Conservation (phyloP, 805 yeast species). For the Kluyveromyces siamensis region DNA sequence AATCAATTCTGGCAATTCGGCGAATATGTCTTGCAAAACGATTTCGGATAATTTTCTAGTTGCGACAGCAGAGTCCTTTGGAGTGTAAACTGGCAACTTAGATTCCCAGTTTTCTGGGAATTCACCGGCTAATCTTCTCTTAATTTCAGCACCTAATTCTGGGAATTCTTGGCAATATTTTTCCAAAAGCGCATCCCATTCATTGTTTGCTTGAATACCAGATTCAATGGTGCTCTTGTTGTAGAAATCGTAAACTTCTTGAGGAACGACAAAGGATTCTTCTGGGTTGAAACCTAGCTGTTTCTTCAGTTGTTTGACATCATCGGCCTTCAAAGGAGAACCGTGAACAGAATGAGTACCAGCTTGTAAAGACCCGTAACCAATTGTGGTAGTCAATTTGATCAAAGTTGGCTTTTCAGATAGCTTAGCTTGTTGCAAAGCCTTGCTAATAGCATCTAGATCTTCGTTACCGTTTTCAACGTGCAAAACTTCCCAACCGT, state of each 20-base stretch:
- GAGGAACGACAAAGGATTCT: slow-evolving; percentile 67
- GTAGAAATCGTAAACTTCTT: slow-evolving; percentile 72
- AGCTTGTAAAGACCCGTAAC: slow-evolving; percentile 76
- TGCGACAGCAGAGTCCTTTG: slow-evolving; percentile 77
- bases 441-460: slow-evolving; percentile 57
- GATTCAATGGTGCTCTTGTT: slow-evolving; percentile 41
- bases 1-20: slow-evolving; percentile 72
- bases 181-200: slow-evolving; percentile 64
- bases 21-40: slow-evolving; percentile 54
- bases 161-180: slow-evolving; percentile 65
- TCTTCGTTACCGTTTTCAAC: slow-evolving; percentile 79
- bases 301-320: slow-evolving; percentile 75
- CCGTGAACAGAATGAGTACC: slow-evolving; percentile 96
- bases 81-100: slow-evolving; percentile 67
- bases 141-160: slow-evolving; percentile 64
- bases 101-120: slow-evolving; percentile 80
- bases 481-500: slow-evolving; percentile 84
- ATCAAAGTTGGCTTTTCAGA: slow-evolving; percentile 85
- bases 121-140: slow-evolving; percentile 67
- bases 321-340: slow-evolving; percentile 90
- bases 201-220: slow-evolving; percentile 59
- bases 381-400: slow-evolving; percentile 84
- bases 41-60: slow-evolving; percentile 90
- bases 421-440: slow-evolving; percentile 74
- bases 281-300: slow-evolving; percentile 84